Evolutionary conservation across 306 rosid genomes (phyloP).

Genomic region (Vigna trinervia): DNA sequence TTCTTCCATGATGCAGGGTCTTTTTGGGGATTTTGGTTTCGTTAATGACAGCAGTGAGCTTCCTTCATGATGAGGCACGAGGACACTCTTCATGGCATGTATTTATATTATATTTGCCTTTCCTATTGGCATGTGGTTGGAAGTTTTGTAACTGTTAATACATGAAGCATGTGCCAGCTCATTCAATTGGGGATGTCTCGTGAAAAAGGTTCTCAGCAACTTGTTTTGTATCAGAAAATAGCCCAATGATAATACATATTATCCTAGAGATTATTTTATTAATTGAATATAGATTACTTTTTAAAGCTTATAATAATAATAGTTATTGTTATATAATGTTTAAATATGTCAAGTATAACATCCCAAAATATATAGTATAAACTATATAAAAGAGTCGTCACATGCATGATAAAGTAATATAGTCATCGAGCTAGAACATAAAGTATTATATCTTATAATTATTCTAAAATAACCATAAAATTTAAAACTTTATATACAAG

Average conservation of each 20-base stretch:
- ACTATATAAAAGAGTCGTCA: too few relatives aligned
- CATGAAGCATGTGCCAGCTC: conserved; percentile 49
- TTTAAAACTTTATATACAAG: too few relatives aligned
- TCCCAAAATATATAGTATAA: too few relatives aligned
- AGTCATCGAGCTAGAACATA: too few relatives aligned
- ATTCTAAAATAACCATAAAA: too few relatives aligned
- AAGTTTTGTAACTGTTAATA: conserved; percentile 43
- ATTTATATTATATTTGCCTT: conserved; percentile 1
- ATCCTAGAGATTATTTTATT: background rate
- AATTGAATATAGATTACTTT: background rate
- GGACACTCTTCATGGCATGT: conserved; percentile 35
- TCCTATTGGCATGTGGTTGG: conserved; percentile 50
- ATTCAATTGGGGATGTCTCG: conserved; percentile 34
- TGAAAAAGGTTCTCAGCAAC: conserved; percentile 43
- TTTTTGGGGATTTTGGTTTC: conserved; percentile 83
- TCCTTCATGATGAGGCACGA: conserved; percentile 48
- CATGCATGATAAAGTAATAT: too few relatives aligned
- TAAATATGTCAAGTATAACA: too few relatives aligned
- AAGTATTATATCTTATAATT: too few relatives aligned
- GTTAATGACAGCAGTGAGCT: conserved; percentile 49
- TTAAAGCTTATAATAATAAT: background rate
- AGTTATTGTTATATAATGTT: too few relatives aligned
- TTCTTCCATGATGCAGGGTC: conserved; percentile 64
- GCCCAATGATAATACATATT: background rate
- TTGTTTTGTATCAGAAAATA: conserved; percentile 38